Evolutionary conservation across 495 filamentous ascomycete genomes (phyloP), one percentile per base, ranked within the genome.

Genomic region (Monascus purpureus): DNA sequence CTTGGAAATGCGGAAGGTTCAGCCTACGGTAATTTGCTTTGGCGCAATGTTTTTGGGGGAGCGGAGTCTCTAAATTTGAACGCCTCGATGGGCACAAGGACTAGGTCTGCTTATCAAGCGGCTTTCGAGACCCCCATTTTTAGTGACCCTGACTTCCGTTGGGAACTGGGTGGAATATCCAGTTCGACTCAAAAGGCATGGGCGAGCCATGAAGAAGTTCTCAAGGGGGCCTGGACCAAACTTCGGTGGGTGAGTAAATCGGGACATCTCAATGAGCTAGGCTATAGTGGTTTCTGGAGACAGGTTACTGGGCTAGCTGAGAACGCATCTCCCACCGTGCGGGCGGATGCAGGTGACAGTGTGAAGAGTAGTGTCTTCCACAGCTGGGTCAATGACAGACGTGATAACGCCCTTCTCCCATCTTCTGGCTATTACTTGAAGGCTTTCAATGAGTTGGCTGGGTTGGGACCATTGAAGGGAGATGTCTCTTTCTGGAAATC

Each of bases 1-100:
- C 62, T 92, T 16, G 90, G 92, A 32, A 86, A 87, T 44, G 67
- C 80, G 8, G 92, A 96, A 53, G 92, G 86, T 11, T 87, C 82
- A 2, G 88, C 88, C 1, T 94, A 93, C 50, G 71, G 80, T 34
- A 82, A 87, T 33, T 65, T 80, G 17, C 65, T 82, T 8, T 73
- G 80, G 53, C 77, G 92, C 29, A 97, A 97, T 57, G 69, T 97
- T 25, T 87, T 96, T 46, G 90, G 90, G 24, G 92, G 92, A 16
- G 87, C 90, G 11, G 90, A 97, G 57, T 75, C 72, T n/a, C 53
- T 96, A 34, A 80, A 73, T 40, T 52, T 92, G 28, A 84, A 90
- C 46, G 87, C 83, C 11, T 80, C 82, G 1, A 55, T 86, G 17
- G 90, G 90, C 16, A 94, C 86, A 20, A 70, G 90, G 17, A 95